Evolutionary conservation across 768 basidiomycete genomes (phyloP).

Genomic region (Thelephora ganbajun): DNA sequence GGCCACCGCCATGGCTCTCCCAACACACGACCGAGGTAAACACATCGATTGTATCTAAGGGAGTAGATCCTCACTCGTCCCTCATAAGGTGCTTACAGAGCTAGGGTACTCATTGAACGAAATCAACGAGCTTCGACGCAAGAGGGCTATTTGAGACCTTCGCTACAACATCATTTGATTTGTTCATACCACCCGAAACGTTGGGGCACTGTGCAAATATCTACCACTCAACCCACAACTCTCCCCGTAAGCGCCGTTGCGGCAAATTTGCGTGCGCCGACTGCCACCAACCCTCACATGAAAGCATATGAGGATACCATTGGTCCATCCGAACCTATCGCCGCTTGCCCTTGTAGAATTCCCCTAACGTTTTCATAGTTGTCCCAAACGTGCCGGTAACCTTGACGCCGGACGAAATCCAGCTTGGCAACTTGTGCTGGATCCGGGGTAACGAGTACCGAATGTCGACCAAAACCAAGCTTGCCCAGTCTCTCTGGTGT

Average conservation of each 20-base stretch:
- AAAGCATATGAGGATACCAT: too few relatives aligned
- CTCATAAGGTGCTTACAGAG: constrained; percentile 14
- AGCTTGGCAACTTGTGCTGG: constrained; percentile 71
- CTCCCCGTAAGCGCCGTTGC: too few relatives aligned
- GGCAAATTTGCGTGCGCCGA: too few relatives aligned
- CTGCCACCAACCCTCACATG: too few relatives aligned
- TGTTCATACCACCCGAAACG: too few relatives aligned
- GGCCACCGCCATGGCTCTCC: constrained; percentile 79
- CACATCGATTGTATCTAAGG: not conserved
- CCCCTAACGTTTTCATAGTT: constrained; percentile 49
- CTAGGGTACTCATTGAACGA: constrained; percentile 18
- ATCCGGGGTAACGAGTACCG: constrained; percentile 65
- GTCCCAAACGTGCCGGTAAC: constrained; percentile 58
- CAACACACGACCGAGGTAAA: constrained; percentile 70
- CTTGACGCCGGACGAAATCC: constrained; percentile 60
- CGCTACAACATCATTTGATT: too few relatives aligned
- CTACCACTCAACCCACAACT: too few relatives aligned
- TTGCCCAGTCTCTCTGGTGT: constrained; percentile 84
- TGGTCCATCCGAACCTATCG: not conserved
- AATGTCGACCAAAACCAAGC: constrained; percentile 73
- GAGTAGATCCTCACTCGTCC: not conserved
- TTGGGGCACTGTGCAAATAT: too few relatives aligned
- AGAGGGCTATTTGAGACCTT: constrained; percentile 14
- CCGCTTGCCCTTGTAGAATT: constrained; percentile 54
- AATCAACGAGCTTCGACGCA: constrained; percentile 13